Percentiles rank a stretch among this genome's conserved stretches.
phyloP scores from a whole-genome alignment of 2,329 filamentous ascomycete species.

The Colletotrichum sp. region DNA sequence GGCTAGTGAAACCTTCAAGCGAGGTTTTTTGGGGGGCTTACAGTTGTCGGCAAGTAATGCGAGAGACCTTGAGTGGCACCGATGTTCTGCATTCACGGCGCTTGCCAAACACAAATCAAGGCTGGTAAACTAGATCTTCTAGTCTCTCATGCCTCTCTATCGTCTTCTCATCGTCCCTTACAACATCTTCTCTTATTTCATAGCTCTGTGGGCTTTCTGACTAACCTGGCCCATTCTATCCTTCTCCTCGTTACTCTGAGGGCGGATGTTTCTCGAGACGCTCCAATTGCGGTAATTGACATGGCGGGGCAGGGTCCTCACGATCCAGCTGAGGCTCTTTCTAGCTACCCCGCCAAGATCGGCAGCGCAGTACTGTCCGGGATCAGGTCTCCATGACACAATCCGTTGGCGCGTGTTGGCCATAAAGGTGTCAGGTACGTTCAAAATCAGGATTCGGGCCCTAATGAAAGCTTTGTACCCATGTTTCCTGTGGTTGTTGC shows the following conservation, averaged over 20 bases:
- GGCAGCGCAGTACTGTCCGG: not conserved
- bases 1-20: not conserved
- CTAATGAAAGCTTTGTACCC: not conserved
- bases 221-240: not conserved
- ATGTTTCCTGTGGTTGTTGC: not conserved
- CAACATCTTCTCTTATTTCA: not conserved
- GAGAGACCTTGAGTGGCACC: not conserved
- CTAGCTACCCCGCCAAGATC: not conserved
- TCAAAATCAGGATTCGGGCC: not conserved
- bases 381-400: not conserved
- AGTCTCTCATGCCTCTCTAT: accelerated
- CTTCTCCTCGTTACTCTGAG: not conserved
- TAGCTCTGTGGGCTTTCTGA: not conserved
- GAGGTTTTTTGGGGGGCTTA: not conserved
- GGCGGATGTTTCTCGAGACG: not conserved
- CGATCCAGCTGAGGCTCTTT: not conserved
- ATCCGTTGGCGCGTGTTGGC: not conserved
- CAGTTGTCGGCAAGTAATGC: not conserved
- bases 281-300: not conserved
- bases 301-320: not conserved
- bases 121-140: not conserved
- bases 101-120: not conserved
- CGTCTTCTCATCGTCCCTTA: not conserved
- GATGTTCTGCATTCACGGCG: not conserved
- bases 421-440: not conserved